These are phyloP conservation scores for Solanum paucissectum DNA, from an alignment of 257 asterid species.

Conservation along the genomic window DNA sequence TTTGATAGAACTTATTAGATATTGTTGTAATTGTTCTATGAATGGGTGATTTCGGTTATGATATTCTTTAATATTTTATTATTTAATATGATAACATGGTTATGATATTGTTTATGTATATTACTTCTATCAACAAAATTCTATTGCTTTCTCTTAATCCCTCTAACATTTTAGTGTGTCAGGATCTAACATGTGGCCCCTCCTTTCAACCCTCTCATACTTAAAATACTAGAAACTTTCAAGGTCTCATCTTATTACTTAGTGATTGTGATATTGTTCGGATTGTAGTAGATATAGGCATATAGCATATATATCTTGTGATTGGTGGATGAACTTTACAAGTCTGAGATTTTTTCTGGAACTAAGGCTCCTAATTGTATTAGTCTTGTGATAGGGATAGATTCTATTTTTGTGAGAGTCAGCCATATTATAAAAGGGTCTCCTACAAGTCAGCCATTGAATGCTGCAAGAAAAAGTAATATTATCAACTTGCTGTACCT, in stretches of 20 bases:
- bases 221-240: background rate
- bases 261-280: background rate
- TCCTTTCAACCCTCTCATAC: background rate
- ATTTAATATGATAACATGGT: background rate
- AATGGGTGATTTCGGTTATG: background rate
- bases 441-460: background rate
- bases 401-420: background rate
- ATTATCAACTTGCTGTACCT: background rate
- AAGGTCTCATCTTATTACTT: background rate
- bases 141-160: background rate
- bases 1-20: background rate
- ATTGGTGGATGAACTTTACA: background rate
- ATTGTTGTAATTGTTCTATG: background rate
- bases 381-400: background rate
- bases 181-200: background rate
- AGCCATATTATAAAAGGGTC: background rate
- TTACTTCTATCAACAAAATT: background rate
- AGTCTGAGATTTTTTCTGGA: background rate
- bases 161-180: background rate
- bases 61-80: background rate
- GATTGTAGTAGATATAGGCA: background rate
- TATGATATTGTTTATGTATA: background rate
- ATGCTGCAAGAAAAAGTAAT: background rate
- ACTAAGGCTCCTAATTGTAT: background rate
- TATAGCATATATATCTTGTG: background rate